Evolutionary conservation across 768 basidiomycete genomes (phyloP).

Genomic region (Suillus variegatus): DNA sequence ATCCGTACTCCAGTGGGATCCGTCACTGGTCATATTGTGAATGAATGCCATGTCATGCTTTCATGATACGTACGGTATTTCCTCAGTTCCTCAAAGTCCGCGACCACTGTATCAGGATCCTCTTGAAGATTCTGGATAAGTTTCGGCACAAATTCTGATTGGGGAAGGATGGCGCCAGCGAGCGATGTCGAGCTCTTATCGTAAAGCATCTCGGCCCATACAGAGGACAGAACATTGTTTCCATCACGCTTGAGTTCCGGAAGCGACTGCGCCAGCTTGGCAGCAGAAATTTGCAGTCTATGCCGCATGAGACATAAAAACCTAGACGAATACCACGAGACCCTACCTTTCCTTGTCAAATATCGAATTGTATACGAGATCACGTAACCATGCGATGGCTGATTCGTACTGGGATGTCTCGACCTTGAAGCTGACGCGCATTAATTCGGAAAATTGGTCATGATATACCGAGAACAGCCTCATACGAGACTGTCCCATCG

Average conservation of each 20-base stretch:
- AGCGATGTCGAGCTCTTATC: constrained; percentile 70
- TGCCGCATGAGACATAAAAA: constrained; percentile 6
- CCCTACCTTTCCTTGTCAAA: constrained; percentile 79
- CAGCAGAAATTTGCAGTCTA: constrained; percentile 81
- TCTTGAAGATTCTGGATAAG: constrained; percentile 72
- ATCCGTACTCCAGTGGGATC: constrained; percentile 84
- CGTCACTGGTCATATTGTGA: constrained; percentile 54
- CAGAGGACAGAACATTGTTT: constrained; percentile 70
- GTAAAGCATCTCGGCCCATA: constrained; percentile 67
- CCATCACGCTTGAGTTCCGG: constrained; percentile 93
- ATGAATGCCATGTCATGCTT: not conserved
- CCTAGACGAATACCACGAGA: constrained; percentile 3
- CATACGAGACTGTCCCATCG: constrained; percentile 88
- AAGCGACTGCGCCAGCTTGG: constrained; percentile 87
- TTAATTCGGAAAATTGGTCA: constrained; percentile 68
- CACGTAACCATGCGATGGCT: constrained; percentile 84
- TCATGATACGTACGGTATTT: constrained; percentile 51
- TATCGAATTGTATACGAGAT: constrained; percentile 71
- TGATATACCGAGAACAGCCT: constrained; percentile 66
- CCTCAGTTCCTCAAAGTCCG: constrained; percentile 76
- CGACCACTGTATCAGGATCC: constrained; percentile 68
- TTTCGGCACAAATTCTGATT: constrained; percentile 78
- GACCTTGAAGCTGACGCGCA: constrained; percentile 82
- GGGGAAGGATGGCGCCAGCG: constrained; percentile 66
- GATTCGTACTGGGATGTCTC: constrained; percentile 77